Evolutionary conservation across 1,139 yeast species (phyloP), one percentile per base, ranked within the genome.

Genomic region (Diutina mesorugosa): DNA sequence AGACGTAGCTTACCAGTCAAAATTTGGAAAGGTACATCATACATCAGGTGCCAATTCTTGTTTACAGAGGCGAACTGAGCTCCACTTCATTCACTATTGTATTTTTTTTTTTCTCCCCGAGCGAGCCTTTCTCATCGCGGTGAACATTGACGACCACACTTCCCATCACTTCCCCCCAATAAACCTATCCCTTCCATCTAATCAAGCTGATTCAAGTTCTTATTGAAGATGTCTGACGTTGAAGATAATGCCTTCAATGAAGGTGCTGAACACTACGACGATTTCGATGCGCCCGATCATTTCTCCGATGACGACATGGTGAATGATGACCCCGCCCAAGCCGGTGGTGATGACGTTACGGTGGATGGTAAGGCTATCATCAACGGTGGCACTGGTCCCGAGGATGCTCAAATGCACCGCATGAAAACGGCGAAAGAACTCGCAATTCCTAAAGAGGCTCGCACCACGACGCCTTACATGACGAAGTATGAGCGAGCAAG

Each of bases 401-500:
- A 79, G 32, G 86, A 80, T 57, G 79, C 76, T 55, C 32, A 28
- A 21, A 76, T 75, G 53, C 78, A 84, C 59, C 78, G 85, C 68
- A 68, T 66, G 26, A 87, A 82, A 71, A 83, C 95, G 21, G 78
- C 82, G 58, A 85, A 80, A 65, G 95, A 89, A 63, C 80, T 90
- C 64, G 95, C 98, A 16, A 90, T 93, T 59, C 88, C 97, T 56
- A 88, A 83, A 65, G 96, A 89, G 21, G 76, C 89, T 60, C 81
- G 99, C 69, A 81, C 90, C 48, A 93, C 99, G 28, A 93, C 99
- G 12, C 99, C 99, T 56, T 93, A 93, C 69, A 90, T 93, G 98
- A 93, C 99, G 59, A 93, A 93, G 69, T 93, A 93, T 69, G 99
- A 93, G 75, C 83, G 97, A 65, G 99, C 99, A 9, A 83, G 99